Evolutionary conservation across 1,284 basidiomycete species (phyloP).

Genomic region (Termitomyces sp.): DNA sequence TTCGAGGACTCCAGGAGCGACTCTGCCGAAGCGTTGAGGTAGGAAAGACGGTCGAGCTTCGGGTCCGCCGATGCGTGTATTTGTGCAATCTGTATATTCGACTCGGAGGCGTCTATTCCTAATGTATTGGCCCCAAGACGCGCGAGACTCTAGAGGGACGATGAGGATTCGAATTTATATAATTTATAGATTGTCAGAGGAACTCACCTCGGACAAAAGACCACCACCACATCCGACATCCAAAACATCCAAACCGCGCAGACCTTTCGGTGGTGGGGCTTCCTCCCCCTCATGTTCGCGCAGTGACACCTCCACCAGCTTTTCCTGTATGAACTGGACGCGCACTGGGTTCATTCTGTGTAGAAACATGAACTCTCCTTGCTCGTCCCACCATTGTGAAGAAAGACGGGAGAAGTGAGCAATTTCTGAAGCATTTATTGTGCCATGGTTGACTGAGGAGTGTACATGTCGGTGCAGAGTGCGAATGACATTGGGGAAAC

Average conservation of each 20-base stretch:
- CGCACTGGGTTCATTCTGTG: constrained; percentile 96
- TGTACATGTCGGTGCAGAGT: constrained; percentile 15
- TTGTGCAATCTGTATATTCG: constrained; percentile 84
- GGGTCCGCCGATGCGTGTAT: constrained; percentile 83
- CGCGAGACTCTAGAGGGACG: constrained; percentile 64
- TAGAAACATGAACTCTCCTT: constrained; percentile 85
- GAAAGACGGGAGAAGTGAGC: constrained; percentile 91
- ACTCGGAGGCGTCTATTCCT: constrained; percentile 86
- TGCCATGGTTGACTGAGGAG: constrained; percentile 17
- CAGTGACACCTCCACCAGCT: constrained; percentile 54
- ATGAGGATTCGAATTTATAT: background rate
- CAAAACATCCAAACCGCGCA: constrained; percentile 60
- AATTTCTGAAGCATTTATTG: constrained; percentile 81
- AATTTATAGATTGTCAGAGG: background rate
- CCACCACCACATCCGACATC: constrained; percentile 96
- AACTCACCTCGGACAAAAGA: constrained; percentile 78
- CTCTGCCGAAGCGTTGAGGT: constrained; percentile 81
- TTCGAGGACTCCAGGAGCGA: constrained; percentile 55
- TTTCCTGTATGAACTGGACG: constrained; percentile 81
- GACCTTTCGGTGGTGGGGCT: constrained; percentile 22
- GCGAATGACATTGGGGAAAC: constrained; percentile 14
- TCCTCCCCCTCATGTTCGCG: constrained; percentile 41
- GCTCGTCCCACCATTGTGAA: constrained; percentile 95
- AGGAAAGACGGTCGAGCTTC: constrained; percentile 42
- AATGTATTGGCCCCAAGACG: constrained; percentile 82